Conservation (phyloP, 768 basidiomycete genomes). For the Podaxis sp. region DNA sequence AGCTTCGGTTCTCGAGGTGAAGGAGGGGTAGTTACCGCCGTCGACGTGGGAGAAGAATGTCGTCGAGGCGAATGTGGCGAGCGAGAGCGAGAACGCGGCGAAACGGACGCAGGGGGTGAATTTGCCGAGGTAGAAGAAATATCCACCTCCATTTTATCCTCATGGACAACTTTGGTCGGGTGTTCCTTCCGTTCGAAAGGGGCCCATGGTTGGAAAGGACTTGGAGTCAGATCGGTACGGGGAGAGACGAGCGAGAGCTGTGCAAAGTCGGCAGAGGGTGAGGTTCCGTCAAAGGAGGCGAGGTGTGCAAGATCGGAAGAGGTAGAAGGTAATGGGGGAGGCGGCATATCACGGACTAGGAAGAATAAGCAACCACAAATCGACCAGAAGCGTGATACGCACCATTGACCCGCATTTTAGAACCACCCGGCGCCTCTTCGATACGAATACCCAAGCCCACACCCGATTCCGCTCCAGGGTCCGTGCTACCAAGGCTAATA, state of each 20-base stretch:
- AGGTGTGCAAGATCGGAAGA: constrained; percentile 4
- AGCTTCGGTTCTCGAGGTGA: constrained; percentile 6
- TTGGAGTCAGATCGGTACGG: neutral
- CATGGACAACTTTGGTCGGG: neutral
- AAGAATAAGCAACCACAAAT: neutral
- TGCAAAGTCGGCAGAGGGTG: constrained; percentile 49
- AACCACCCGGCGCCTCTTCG: neutral
- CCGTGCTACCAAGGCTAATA: neutral
- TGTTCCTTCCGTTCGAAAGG: constrained; percentile 6
- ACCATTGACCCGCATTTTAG: neutral
- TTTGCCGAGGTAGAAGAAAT: neutral
- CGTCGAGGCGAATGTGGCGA: neutral
- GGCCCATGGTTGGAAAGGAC: constrained; percentile 9
- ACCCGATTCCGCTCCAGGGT: neutral
- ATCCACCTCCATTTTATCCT: constrained; percentile 1
- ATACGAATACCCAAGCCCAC: neutral
- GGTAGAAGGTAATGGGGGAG: constrained; percentile 4
- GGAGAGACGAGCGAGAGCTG: constrained; percentile 32
- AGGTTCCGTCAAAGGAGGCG: neutral
- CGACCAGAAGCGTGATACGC: neutral
- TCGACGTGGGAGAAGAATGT: neutral
- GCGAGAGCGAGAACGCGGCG: neutral
- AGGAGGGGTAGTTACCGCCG: neutral
- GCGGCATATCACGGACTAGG: constrained; percentile 3
- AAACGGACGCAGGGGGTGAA: neutral